Percentiles rank a stretch among this genome's conserved stretches.
phyloP scores from a whole-genome alignment of 2,329 filamentous ascomycete genomes.

The Dryadomyces quercivorus region DNA sequence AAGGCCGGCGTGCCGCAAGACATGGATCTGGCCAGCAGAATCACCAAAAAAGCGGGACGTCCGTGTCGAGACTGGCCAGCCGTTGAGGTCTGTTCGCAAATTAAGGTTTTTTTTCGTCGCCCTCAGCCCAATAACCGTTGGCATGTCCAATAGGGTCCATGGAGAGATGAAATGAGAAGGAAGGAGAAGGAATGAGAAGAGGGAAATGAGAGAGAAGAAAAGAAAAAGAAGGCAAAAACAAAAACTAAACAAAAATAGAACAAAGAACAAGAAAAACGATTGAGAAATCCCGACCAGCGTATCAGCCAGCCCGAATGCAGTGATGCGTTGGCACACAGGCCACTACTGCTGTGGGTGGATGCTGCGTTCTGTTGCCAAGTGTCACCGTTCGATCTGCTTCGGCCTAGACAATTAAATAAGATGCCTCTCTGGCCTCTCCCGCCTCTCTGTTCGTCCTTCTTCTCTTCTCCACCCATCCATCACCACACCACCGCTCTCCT shows the following conservation, averaged over 20 bases:
- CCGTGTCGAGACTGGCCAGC: not conserved
- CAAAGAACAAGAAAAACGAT: not conserved
- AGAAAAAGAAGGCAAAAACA: not conserved
- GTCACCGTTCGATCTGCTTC: not conserved
- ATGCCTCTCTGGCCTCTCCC: not conserved
- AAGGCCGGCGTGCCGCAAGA: too few relatives aligned
- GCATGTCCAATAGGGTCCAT: not conserved
- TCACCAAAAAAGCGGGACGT: not conserved
- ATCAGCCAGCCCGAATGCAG: not conserved
- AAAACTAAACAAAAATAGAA: not conserved
- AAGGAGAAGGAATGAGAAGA: not conserved
- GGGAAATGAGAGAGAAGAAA: not conserved
- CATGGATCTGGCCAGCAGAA: not conserved
- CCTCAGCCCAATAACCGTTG: not conserved
- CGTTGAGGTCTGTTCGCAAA: not conserved
- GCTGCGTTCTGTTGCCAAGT: not conserved
- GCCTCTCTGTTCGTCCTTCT: not conserved
- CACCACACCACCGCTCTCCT: too few relatives aligned
- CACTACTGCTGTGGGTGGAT: not conserved
- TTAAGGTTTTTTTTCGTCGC: not conserved
- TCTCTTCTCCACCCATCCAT: not conserved
- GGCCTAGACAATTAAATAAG: not conserved
- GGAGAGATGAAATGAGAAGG: not conserved
- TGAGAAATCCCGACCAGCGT: not conserved
- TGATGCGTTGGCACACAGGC: conserved; percentile 5